These are phyloP conservation scores for Teratosphaeria destructans DNA, from an alignment of 2,329 filamentous ascomycete species.

Conservation along the genomic window DNA sequence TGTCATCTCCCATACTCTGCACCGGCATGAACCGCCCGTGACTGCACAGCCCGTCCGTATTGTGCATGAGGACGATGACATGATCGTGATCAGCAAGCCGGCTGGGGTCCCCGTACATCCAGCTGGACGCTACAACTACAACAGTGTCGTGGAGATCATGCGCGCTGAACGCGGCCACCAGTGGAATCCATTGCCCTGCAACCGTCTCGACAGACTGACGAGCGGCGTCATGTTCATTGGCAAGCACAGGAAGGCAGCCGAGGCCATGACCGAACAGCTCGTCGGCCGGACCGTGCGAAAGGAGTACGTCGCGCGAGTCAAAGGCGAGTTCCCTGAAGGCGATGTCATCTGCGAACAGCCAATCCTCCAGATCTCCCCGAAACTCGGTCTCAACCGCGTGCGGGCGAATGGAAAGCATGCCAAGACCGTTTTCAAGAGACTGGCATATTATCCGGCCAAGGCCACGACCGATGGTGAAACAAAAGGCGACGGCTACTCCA, in stretches of 20 bases:
- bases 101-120: constrained; percentile 91
- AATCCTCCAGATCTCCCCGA: constrained; percentile 87
- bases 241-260: constrained; percentile 72
- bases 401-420: constrained; percentile 85
- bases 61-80: constrained; percentile 81
- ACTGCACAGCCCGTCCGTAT: constrained; percentile 68
- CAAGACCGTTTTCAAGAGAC: constrained; percentile 77
- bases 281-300: constrained; percentile 75
- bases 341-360: constrained; percentile 89
- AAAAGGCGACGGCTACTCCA: constrained; percentile 59
- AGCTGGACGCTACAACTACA: constrained; percentile 90
- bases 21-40: constrained; percentile 91
- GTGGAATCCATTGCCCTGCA: constrained; percentile 64
- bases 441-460: constrained; percentile 65
- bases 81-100: constrained; percentile 96
- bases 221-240: constrained; percentile 98
- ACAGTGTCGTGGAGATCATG: constrained; percentile 90
- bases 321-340: constrained; percentile 82
- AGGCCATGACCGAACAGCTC: constrained; percentile 66
- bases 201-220: constrained; percentile 85
- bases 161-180: constrained; percentile 55
- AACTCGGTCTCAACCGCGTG: constrained; percentile 88
- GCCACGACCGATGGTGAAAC: constrained; percentile 8
- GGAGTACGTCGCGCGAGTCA: constrained; percentile 87
- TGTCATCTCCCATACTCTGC: constrained; percentile 81